Base-by-base conservation (phyloP, 2,329 filamentous ascomycete genomes). In the Grosmannia clavigera region DNA sequence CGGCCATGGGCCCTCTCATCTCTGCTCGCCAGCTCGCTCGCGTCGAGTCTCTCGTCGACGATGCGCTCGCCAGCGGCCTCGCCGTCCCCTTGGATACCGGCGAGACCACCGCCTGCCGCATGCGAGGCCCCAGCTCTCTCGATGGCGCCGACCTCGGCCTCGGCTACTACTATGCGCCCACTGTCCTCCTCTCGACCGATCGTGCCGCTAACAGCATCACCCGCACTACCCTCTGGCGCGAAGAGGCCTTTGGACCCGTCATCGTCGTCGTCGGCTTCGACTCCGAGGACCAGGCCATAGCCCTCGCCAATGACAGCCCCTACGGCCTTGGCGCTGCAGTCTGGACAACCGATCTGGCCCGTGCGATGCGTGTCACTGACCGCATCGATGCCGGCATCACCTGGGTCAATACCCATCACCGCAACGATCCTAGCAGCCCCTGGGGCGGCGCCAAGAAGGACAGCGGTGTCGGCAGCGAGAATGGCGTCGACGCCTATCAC, bases 201-300 rank as follows among this genome's bases (percentile, higher is more conserved):
- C 74, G 69, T 73, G 19, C 27, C 25, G 29, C 56, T 53, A 25
- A 25, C 54, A 51, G 51, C 55, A 78, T 91, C 81, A 78, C 82
- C 43, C 73, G 82, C 68, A 87, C 88, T 72, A 83, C 83, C 69
- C 87, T 94, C 65, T 86, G 88, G 77, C 81, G 83, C 66, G 86
- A 91, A 70, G 89, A 94, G 72, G 89, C 90, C 62, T 94, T 94
- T 71, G 89, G 89, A 25, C 89, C 89, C 10, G 88, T 92, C 48
- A 85, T 88, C 70, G 81, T 86, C 58, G 81, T 94, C 65, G 80
- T 82, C 67, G 87, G 86, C 66, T 92, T 94, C 76, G 84, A 85
- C 70, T 84, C 78, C 65, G 86, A 90, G 74, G 82, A 82, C 27
- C 83, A 91, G 57, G 88, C 83, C 51, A 79, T 92, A 67, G 74